Percentiles rank a stretch among this genome's conserved stretches.
Evolutionary conservation across 768 basidiomycete species (phyloP).

Genomic region (Lactifluus hygrophoroides): DNA sequence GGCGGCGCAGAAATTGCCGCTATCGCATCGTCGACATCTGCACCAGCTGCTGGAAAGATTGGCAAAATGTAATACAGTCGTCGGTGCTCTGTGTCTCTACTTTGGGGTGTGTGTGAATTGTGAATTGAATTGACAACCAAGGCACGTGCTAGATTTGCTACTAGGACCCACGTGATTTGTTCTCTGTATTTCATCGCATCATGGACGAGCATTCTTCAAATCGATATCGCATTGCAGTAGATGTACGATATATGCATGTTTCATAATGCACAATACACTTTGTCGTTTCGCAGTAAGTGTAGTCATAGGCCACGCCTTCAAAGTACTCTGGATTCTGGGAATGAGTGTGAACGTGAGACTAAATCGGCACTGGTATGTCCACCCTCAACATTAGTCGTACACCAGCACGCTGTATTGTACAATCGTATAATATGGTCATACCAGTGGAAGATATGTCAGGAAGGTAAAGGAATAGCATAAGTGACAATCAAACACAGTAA

Average conservation of each 20-base stretch:
- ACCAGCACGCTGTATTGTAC: no score
- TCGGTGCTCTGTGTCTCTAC: background rate
- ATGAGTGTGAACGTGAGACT: no score
- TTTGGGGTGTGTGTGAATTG: background rate
- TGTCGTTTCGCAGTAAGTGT: no score
- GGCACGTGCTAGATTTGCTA: background rate
- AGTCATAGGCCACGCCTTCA: no score
- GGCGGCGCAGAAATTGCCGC: constrained; percentile 51
- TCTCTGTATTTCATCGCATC: background rate
- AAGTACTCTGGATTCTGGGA: background rate
- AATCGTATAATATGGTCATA: no score
- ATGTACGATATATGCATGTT: constrained; percentile 1
- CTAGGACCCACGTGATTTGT: background rate
- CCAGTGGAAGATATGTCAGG: no score
- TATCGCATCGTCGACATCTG: constrained; percentile 37
- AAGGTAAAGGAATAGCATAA: no score
- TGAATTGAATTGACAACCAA: background rate
- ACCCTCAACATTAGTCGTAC: no score
- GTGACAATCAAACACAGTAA: no score
- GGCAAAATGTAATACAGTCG: background rate
- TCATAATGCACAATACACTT: background rate
- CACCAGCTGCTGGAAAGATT: constrained; percentile 10
- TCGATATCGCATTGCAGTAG: background rate
- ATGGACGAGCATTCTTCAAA: background rate
- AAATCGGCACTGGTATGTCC: no score